A percentile compares a stretch with the other conserved stretches of the same genome.
These are phyloP conservation scores for Veloboletus limbatus DNA, from an alignment of 1,284 basidiomycete species.

Conservation along the genomic window DNA sequence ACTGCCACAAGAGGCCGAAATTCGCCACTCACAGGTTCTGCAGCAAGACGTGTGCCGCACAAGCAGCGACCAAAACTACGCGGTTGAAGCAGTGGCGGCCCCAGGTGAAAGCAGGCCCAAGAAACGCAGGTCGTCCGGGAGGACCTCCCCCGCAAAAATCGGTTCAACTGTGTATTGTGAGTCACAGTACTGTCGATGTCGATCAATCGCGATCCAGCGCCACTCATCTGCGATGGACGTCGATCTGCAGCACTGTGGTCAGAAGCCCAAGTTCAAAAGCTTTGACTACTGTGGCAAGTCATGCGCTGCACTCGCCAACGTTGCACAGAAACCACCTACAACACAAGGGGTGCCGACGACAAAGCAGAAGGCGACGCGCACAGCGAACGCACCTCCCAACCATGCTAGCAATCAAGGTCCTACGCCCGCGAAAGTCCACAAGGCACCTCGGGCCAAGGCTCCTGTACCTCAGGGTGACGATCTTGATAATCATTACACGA, in stretches of 20 bases:
- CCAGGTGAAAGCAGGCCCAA: slow-evolving; percentile 12
- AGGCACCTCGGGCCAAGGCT: slow-evolving; percentile 12
- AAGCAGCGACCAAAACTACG: slow-evolving; percentile 33
- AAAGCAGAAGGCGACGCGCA: slow-evolving; percentile 20
- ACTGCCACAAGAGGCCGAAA: slow-evolving; percentile 54
- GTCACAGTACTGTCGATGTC: slow-evolving; percentile 19
- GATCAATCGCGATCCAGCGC: slow-evolving; percentile 30
- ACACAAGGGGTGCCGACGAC: slow-evolving; percentile 10
- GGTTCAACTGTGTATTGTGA: slow-evolving; percentile 27
- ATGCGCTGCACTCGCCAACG: slow-evolving; percentile 28
- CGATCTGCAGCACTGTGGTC: slow-evolving; percentile 32
- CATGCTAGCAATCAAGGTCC: slow-evolving; percentile 1
- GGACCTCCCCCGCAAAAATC: slow-evolving; percentile 12
- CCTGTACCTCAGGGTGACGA: slow-evolving; percentile 25
- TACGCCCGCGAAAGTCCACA: slow-evolving; percentile 10
- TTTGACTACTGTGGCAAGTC: slow-evolving; percentile 36
- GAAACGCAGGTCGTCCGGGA: slow-evolving; percentile 16
- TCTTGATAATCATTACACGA: slow-evolving; percentile 8
- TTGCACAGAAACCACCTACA: slow-evolving; percentile 17
- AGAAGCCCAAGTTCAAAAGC: slow-evolving; percentile 34
- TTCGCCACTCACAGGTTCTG: slow-evolving; percentile 52
- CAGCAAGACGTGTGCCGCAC: slow-evolving; percentile 56
- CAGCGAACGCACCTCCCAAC: slow-evolving; percentile 9
- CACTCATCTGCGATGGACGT: slow-evolving; percentile 21
- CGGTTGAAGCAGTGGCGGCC: slow-evolving; percentile 14